Evolutionary conservation across 495 filamentous ascomycete species (phyloP), one percentile per base, ranked within the genome.

Genomic region (Mycothermus thermophilus): DNA sequence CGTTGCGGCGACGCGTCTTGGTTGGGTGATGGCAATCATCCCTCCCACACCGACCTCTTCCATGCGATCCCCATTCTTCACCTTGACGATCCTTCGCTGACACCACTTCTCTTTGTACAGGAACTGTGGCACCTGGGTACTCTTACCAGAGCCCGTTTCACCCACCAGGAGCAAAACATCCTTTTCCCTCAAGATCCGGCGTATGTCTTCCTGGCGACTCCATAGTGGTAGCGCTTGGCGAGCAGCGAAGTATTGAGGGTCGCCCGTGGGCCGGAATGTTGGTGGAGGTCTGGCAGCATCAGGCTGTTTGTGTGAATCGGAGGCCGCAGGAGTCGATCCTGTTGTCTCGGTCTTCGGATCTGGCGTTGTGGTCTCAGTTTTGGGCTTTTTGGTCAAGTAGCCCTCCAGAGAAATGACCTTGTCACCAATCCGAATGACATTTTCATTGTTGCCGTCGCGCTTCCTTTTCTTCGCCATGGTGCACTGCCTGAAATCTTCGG

Each of bases 101-200:
- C 81, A 88, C 83, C 88, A 96, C 14, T 68, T 56, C 43, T 94
- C 81, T 5, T 78, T 62, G 24, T 77, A 67, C 11, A 99, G 60
- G 29, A 93, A 94, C 43, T 96, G 92, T 0, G 87, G 88, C 8
- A 94, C 79, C 54, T 99, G 92, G 1, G 92, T 99, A 64, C 79
- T 86, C 60, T 99, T 99, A 48, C 92, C 92, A 23, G 80, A 87
- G 53, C 92, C 92, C 1, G 92, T 99, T 48, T 94, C 87, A 57
- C 92, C 92, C 15, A 88, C 76, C 19, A 99, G 61, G 0, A 99
- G 63, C 35, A 96, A 66, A 15, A 94, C 71, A 52, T 95, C 73
- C 27, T 80, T 75, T 7, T 76, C 54, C 10, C 62, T 64, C 13
- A 96, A 57, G 4, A 66, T 61, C 18, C 63, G 47, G 3, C 77